phyloP scores from a whole-genome alignment of 768 basidiomycete species.

The Trametes villosa region DNA sequence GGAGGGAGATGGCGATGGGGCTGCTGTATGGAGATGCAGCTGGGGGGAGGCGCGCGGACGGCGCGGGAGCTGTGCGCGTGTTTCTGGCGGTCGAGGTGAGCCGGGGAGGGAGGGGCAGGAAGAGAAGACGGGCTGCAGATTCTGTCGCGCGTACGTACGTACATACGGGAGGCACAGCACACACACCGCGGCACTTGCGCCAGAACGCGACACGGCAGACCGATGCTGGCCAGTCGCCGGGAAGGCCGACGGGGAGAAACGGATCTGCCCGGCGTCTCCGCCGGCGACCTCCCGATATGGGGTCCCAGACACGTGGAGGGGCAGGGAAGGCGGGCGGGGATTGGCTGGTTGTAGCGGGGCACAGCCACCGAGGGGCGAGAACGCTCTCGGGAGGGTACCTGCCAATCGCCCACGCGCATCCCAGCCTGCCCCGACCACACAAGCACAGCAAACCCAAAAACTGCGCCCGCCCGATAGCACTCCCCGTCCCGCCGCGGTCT shows the following conservation, averaged over 20 bases:
- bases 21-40: no score
- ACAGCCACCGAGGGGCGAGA: constrained; percentile 26
- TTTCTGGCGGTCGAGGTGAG: no score
- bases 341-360: neutral
- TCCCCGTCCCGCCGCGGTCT: no score
- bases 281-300: constrained; percentile 2
- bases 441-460: neutral
- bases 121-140: no score
- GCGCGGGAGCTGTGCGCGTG: no score
- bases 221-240: neutral
- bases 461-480: neutral
- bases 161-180: no score
- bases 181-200: no score
- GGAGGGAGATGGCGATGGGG: no score
- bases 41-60: no score
- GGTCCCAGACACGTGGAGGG: neutral
- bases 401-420: neutral
- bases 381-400: constrained; percentile 9
- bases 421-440: neutral
- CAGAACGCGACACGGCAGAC: no score
- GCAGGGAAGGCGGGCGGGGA: neutral
- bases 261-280: neutral
- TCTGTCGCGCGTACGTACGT: no score
- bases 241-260: neutral
- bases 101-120: no score